These are phyloP conservation scores for Vitis vinifera DNA, from an alignment of 164 flowering plant genomes.

Conservation along the genomic window ASM3070453v1 NC_081816.1:1203501-1204000, in stretches of 20 bases:
- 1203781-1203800: constrained; percentile 22
- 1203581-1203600: not conserved
- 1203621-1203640: not conserved
- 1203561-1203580: not conserved
- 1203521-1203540: no score
- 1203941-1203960: constrained; percentile 66
- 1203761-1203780: constrained; percentile 11
- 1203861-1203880: constrained; percentile 88
- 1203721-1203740: constrained; percentile 26
- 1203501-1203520: no score
- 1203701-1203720: not conserved
- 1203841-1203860: constrained; percentile 74
- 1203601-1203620: not conserved
- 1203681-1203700: not conserved
- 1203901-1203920: constrained; percentile 98
- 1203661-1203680: not conserved
- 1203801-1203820: constrained; percentile 10
- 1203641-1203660: not conserved
- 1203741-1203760: constrained; percentile 16
- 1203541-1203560: no score
- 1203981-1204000: constrained; percentile 70
- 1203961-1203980: constrained; percentile 76
- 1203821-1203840: constrained; percentile 21
- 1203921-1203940: constrained; percentile 86
- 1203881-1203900: constrained; percentile 79